A percentile compares a stretch with the other conserved stretches of the same genome.
Conservation (phyloP, 2,329 filamentous ascomycete genomes). For the Colletotrichum falcatum region DNA sequence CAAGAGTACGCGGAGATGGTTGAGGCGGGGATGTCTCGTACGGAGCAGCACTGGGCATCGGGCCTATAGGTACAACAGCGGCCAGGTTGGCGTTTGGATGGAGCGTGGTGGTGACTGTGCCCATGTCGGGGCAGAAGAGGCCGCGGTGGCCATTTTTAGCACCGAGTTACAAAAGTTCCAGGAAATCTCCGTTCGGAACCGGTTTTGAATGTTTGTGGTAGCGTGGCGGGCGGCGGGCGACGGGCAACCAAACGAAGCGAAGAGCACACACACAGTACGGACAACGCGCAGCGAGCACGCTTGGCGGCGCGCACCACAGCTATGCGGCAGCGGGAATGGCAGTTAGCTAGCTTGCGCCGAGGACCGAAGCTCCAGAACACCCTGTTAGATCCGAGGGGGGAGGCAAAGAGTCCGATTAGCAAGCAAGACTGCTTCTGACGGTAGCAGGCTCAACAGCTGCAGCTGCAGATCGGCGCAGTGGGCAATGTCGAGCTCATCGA, state of each 20-base stretch:
- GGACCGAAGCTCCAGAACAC: slow-evolving; percentile 24
- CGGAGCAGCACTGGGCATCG: slow-evolving; percentile 17
- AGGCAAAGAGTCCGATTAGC: neutral
- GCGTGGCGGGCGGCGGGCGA: slow-evolving; percentile 6
- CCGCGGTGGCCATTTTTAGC: slow-evolving; percentile 33
- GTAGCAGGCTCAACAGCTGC: slow-evolving; percentile 24
- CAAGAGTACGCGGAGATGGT: slow-evolving; percentile 29
- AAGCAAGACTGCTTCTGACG: slow-evolving; percentile 10
- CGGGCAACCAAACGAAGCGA: slow-evolving; percentile 16
- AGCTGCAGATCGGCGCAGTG: slow-evolving; percentile 25
- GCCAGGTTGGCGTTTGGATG: slow-evolving; percentile 27
- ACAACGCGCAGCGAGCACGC: slow-evolving; percentile 11
- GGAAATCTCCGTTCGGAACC: slow-evolving; percentile 32
- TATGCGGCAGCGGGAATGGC: slow-evolving; percentile 22
- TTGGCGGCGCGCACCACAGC: slow-evolving; percentile 27
- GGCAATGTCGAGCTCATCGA: slow-evolving; percentile 30
- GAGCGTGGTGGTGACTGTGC: slow-evolving; percentile 23
- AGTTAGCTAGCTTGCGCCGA: slow-evolving; percentile 15
- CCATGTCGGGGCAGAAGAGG: slow-evolving; percentile 33
- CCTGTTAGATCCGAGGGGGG: neutral
- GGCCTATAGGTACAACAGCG: slow-evolving; percentile 23
- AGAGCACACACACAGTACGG: slow-evolving; percentile 13
- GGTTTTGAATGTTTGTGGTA: slow-evolving; percentile 7
- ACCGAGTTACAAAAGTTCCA: slow-evolving; percentile 15
- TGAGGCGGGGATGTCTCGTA: slow-evolving; percentile 37